Conservation (phyloP, 108 stramenopile species). For the Discostella pseudostelligera region DNA sequence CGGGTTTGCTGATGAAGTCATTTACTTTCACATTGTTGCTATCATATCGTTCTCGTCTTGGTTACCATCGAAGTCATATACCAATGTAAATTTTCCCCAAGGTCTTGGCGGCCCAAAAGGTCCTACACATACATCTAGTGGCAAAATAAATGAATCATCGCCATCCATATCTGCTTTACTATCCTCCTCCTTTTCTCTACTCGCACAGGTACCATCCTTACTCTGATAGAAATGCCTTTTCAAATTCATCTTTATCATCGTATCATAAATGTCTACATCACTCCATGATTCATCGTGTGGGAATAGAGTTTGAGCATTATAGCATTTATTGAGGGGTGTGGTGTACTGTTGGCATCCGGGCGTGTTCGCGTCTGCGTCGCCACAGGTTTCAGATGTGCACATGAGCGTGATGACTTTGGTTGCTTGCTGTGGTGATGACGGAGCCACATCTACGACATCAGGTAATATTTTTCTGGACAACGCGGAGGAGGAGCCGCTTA, state of each 20-base stretch:
- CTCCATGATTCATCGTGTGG: constrained; percentile 49
- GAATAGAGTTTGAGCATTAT: constrained; percentile 48
- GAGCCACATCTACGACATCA: neutral
- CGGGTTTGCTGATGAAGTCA: too few species aligned
- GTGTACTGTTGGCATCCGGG: constrained; percentile 30
- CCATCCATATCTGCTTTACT: neutral
- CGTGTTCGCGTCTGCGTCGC: constrained; percentile 11
- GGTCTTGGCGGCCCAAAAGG: constrained; percentile 50
- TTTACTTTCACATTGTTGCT: too few species aligned
- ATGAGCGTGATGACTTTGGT: constrained; percentile 12
- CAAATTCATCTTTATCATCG: constrained; percentile 22
- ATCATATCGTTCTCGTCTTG: too few species aligned
- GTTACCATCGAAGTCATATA: too few species aligned
- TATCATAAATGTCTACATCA: constrained; percentile 39
- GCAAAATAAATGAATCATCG: constrained; percentile 43
- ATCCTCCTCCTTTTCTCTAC: neutral
- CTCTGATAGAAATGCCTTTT: constrained; percentile 36
- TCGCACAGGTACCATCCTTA: constrained; percentile 33
- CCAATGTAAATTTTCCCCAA: constrained; percentile 51
- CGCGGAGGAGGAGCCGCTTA: constrained; percentile 3
- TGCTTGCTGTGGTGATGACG: neutral
- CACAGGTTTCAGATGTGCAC: constrained; percentile 14
- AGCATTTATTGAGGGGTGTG: constrained; percentile 44
- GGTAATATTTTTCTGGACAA: neutral
- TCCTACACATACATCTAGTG: constrained; percentile 45